Percentiles rank a stretch among this genome's conserved stretches.
Conservation (phyloP, 441 rosid species). For the Codiaeum variegatum region DNA sequence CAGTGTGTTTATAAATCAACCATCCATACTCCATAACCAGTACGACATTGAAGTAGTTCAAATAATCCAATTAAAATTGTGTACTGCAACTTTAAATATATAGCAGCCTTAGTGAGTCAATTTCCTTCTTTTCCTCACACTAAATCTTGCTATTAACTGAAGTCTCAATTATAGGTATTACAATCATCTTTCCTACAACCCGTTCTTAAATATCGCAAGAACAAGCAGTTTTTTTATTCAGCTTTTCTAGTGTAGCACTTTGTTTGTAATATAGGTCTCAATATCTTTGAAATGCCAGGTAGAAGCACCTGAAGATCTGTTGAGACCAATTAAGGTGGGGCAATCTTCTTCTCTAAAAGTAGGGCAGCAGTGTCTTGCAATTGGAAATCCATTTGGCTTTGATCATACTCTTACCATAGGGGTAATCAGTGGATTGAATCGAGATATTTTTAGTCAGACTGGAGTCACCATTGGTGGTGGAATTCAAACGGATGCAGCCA, state of each 20-base stretch:
- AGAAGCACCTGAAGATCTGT: conserved; percentile 68
- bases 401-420: conserved; percentile 95
- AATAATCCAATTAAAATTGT: not conserved
- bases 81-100: not conserved
- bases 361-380: conserved; percentile 94
- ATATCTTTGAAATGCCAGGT: conserved; percentile 45
- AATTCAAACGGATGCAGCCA: conserved; percentile 97
- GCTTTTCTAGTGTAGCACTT: not conserved
- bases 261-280: conserved; percentile 1
- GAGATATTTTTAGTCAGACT: conserved; percentile 84
- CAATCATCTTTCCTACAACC: not conserved
- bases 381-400: conserved; percentile 96
- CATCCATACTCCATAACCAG: not conserved
- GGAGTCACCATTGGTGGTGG: conserved; percentile 95
- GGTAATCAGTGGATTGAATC: conserved; percentile 84
- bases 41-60: not conserved
- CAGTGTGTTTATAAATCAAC: not conserved
- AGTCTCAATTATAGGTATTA: not conserved
- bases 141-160: not conserved
- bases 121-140: not conserved
- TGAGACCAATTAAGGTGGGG: conserved; percentile 78
- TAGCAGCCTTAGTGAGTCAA: not conserved
- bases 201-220: not conserved
- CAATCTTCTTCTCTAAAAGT: conserved; percentile 73
- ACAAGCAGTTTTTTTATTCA: conserved; percentile 5